Base-by-base conservation (phyloP, 768 basidiomycete species). In the Tricholoma sp. region DNA sequence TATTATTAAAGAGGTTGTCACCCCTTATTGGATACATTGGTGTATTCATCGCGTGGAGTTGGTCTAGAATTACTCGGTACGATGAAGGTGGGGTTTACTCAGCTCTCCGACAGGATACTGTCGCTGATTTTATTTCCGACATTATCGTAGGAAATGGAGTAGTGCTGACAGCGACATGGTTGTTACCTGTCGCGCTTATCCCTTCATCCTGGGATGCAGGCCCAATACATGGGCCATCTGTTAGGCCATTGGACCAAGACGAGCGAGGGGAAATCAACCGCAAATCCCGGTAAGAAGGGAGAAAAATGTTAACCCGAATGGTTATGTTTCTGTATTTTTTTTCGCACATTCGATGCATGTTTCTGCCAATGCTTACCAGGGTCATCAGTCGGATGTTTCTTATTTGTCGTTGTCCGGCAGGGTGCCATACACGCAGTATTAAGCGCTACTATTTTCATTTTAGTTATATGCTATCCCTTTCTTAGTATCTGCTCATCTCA, bases 91-190 rank as follows among this genome's bases (percentile, higher is more conserved):
- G 14, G 71, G 55, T 53, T 54, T 57, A 10, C 32, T 60, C 22
- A 19, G 22, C 22, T 18, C 16, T 39, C 12, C 22, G 11, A 24
- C 22, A 9, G 22, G 5, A 46, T 22, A 14, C 19, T 11, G 22
- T 2, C 10, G 9, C 22, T 46, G 12, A 50, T n/a, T 18, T 7
- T n/a, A 47, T 29, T 24, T 29, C 24, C 46, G 5, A 55, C 49
- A 10, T 29, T 11, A 35, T 5, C 63, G 43, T 57, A 88, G 89
- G 89, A 0, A 75, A 88, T 60, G 91, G 91, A 1, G 86, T 92
- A n/a, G 83, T 88, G 49, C 69, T 93, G 59, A 88, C 85, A 8
- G 91, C 91, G 31, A 89, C 90, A 12, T 93, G 91, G 91, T 69
- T 92, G 45, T 72, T 91, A 18, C 88, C 90, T 16, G 80, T 91